phyloP scores from a whole-genome alignment of 331 rosid species.

The Arachis monticola region DNA sequence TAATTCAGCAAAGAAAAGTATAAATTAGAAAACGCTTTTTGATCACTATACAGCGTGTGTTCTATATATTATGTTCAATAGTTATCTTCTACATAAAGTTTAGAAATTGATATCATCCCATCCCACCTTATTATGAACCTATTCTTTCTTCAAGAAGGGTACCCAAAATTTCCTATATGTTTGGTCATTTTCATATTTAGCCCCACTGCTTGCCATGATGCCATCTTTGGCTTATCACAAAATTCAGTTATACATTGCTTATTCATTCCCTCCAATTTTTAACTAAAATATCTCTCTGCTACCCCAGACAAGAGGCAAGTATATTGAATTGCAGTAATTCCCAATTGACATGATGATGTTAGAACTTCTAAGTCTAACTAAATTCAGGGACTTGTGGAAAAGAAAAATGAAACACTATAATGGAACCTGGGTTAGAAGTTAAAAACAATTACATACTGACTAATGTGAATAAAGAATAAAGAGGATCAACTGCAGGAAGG shows the following conservation, averaged over 20 bases:
- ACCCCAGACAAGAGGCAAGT: neutral
- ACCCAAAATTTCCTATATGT: neutral
- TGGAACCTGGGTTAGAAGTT: no score
- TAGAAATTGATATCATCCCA: neutral
- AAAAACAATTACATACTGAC: no score
- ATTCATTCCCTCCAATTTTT: neutral
- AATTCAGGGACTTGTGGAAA: no score
- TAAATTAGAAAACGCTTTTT: neutral
- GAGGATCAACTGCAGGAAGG: neutral
- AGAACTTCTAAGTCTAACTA: no score
- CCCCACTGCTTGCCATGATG: neutral
- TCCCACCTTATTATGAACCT: neutral
- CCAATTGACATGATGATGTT: no score
- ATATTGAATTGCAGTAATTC: no score
- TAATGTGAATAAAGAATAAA: neutral
- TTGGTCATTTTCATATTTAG: neutral
- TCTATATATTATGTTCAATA: neutral
- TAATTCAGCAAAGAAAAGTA: neutral
- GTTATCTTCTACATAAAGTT: neutral
- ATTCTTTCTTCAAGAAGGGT: neutral
- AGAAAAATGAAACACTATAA: no score
- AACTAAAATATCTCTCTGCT: neutral
- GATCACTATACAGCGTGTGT: neutral
- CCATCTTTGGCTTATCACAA: neutral
- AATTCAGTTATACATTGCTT: neutral